Base-by-base conservation (phyloP, 108 stramenopile species). In the Aurantiochytrium sp. region DNA sequence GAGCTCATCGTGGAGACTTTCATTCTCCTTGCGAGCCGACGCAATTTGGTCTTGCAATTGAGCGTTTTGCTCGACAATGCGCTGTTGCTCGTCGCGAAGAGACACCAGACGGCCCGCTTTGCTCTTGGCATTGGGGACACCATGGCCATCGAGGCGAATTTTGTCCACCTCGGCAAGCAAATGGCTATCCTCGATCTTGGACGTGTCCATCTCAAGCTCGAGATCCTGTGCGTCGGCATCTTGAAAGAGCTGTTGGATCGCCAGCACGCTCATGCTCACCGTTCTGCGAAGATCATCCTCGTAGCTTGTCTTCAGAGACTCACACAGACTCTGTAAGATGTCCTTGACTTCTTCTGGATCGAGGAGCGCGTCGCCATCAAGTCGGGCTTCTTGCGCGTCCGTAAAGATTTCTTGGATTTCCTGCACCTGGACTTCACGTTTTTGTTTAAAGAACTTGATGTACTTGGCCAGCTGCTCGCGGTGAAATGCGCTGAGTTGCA, bases 261-360 rank as follows among this genome's bases (percentile, higher is more conserved):
- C 76, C 6, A 83, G 51, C 49, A 83, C 51, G 76, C 76, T 83
- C 76, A 83, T 83, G 51, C 51, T 83, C 64, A 83, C 76, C 44
- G 76, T 83, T 23, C 76, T 83, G 25, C 76, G 76, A 8, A 83
- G 76, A 83, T 83, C 76, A 25, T 83, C 76, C 45, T 83, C 76
- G 4, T 53, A 83, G 51, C 51, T 83, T 55, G 76, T 53, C 76
- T 53, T 83, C 43, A 83, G 16, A 12, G 76, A 83, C 19, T 83
- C 49, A 45, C 76, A 53, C 6, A 83, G 28, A 16, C 49, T 53
- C 2, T 53, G 76, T 45, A 83, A 53, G 3, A 83, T 47, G 28
- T 83, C 76, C 49, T 47, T 53, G n/a, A 83, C 76, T 23, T 83
- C 76, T 6, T 83, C 76, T 2, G 76, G 76, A 45, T 53, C 51